Evolutionary conservation across 106 monocot species (phyloP), one percentile per base, ranked within the genome.

Genomic region (Platanthera guangdongensis): DNA sequence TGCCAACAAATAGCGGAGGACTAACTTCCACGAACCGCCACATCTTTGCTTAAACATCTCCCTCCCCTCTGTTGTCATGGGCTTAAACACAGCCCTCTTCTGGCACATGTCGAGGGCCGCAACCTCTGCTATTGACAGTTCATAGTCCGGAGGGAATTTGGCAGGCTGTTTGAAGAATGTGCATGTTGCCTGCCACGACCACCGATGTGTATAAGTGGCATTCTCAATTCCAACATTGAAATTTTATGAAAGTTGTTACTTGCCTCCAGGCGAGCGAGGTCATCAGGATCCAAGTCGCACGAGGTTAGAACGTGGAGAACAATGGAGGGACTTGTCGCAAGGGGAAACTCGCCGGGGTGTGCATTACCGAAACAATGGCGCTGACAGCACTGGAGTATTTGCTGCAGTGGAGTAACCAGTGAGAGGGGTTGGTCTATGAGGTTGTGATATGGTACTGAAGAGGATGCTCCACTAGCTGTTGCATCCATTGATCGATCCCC

Each of bases 181-280:
- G 52, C 99, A 94, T 49, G 99, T 94, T 16, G 84, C 99, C 99
- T 99, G 90, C 80, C 79, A 83, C 47, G 50, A 82, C 5, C 13
- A 85, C 11, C 60, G 65, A 67, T 10, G 68, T 11, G 50, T 46
- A 89, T 90, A 83, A 89, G 85, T 51, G 52, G 85, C 83, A 88
- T 79, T 84, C 87, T 75, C 72, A 78, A 88, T 82, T 81, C 87
- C 80, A 74, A 76, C 53, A 57, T n/a, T 0, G 5, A n/a, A 67
- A 64, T 28, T 10, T 59, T 47, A 16, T 10, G 14, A 79, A 57
- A 75, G 9, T 57, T 2, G 60, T n/a, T 18, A 85, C 92, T 94
- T 92, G 94, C 99, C 99, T 99, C 99, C 0, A 99, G 86, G 16
- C 69, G 82, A 12, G 99, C 99, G 50, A 99, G 94, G 75, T 99